Evolutionary conservation across 1,284 basidiomycete genomes (phyloP).

Genomic region (Leccinum pallidistipes): DNA sequence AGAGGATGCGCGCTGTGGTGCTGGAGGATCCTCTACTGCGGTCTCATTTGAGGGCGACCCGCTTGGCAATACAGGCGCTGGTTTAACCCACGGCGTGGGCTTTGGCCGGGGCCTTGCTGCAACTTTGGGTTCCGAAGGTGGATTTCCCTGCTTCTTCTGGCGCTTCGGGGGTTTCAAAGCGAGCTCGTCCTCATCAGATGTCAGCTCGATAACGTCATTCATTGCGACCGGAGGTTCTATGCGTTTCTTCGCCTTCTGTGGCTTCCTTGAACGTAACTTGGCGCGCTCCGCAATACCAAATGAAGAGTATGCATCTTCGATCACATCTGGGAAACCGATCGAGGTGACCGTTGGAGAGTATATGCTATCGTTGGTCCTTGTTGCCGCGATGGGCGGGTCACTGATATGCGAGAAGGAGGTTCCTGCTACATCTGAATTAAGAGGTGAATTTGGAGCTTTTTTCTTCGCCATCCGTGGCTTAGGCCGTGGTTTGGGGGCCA

Average conservation of each 20-base stretch:
- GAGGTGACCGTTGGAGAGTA: constrained; percentile 13
- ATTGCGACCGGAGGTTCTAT: background rate
- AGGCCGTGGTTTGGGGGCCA: constrained; percentile 22
- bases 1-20: constrained; percentile 1
- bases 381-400: constrained; percentile 14
- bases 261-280: constrained; percentile 42
- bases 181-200: constrained; percentile 35
- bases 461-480: constrained; percentile 29
- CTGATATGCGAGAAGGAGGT: constrained; percentile 30
- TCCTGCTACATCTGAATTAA: background rate
- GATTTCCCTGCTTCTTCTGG: constrained; percentile 26
- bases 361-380: constrained; percentile 25
- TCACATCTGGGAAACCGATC: constrained; percentile 3
- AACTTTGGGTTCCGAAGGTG: constrained; percentile 8
- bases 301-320: constrained; percentile 27
- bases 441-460: background rate
- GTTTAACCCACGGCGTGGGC: constrained; percentile 24
- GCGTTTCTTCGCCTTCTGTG: constrained; percentile 18
- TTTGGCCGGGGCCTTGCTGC: constrained; percentile 27
- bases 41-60: constrained; percentile 8
- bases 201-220: constrained; percentile 34
- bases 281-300: constrained; percentile 47
- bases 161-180: constrained; percentile 28
- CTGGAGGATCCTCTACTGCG: background rate
- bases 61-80: background rate